Evolutionary conservation across 257 asterid species (phyloP), one percentile per base, ranked within the genome.

Genomic region (Solanum arcanum): DNA sequence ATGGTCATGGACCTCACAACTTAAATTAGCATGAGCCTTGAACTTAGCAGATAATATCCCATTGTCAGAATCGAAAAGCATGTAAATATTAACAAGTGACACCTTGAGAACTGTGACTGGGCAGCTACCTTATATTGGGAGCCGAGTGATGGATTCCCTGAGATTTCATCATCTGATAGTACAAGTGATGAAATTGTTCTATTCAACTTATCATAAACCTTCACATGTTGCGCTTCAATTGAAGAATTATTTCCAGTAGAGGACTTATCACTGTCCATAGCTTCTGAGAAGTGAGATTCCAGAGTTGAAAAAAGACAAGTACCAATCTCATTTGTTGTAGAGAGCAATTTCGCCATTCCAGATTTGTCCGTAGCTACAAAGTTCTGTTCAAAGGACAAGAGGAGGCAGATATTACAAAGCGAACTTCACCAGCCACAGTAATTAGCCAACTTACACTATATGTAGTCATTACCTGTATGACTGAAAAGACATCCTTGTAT

Each of bases 41-140:
- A 89, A 90, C 86, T 92, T 91, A 92, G 89, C 86, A 93, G 88
- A 91, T 87, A 92, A 92, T 82, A 86, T 87, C 96, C 97, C 89
- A 94, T 86, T 49, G 89, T 87, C 89, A 94, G 83, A 90, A 94
- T 69, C 89, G 90, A 89, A 89, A 94, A 89, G 86, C 93, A 72
- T 89, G 93, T 88, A 84, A 96, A 87, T 90, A 91, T 86, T 88
- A 93, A 88, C 91, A 91, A 85, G 91, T 86, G 90, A 90, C 90
- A 90, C 87, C 92, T 91, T 89, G 97, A 86, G 83, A 88, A 89
- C 88, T 88, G 92, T 90, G 94, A 90, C 94, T 91, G 91, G 90
- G 94, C 94, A 93, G 96, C 98, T 95, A 97, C 99, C 98, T 95
- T 95, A 90, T 87, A 39, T 87, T 93, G 91, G 94, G 90, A 86